These are phyloP conservation scores for Cucurbita argyrosperma DNA, from an alignment of 306 rosid species.

Conservation along the genomic window DNA sequence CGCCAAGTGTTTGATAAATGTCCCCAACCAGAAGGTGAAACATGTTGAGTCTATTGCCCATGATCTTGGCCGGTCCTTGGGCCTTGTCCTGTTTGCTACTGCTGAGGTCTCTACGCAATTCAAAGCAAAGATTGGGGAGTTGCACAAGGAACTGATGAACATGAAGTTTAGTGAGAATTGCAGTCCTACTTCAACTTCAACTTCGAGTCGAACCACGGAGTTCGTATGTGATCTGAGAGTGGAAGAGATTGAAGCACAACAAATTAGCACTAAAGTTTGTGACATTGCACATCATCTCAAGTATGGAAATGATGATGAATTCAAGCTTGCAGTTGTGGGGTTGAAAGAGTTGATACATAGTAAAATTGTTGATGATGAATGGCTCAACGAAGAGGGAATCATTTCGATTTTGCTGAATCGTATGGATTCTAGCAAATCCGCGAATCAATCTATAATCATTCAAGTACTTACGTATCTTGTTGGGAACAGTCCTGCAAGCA, in stretches of 20 bases:
- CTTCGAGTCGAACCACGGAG: conserved; percentile 36
- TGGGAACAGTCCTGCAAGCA: conserved; percentile 26
- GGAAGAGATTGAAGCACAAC: conserved; percentile 44
- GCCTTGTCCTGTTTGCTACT: conserved; percentile 52
- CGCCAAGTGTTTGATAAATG: conserved; percentile 24
- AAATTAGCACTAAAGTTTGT: conserved; percentile 18
- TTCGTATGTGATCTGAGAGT: conserved; percentile 21
- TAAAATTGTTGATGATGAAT: conserved; percentile 23
- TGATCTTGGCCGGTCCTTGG: conserved; percentile 68
- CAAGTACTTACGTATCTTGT: conserved; percentile 43
- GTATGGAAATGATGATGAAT: conserved; percentile 57
- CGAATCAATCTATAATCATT: conserved; percentile 29
- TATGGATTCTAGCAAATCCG: conserved; percentile 36
- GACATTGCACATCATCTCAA: conserved; percentile 52
- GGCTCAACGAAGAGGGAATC: conserved; percentile 43
- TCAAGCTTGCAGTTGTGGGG: conserved; percentile 34
- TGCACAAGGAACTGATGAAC: conserved; percentile 51
- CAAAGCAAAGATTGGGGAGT: conserved; percentile 33
- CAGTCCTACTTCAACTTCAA: conserved; percentile 31
- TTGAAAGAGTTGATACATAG: conserved; percentile 34
- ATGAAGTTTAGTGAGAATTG: conserved; percentile 25
- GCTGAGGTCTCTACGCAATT: conserved; percentile 41
- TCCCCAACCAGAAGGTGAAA: conserved; percentile 26
- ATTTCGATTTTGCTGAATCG: conserved; percentile 50
- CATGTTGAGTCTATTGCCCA: conserved; percentile 49